Evolutionary conservation across 768 basidiomycete genomes (phyloP), one percentile per base, ranked within the genome.

Genomic region (Cyclocybe cylindracea): DNA sequence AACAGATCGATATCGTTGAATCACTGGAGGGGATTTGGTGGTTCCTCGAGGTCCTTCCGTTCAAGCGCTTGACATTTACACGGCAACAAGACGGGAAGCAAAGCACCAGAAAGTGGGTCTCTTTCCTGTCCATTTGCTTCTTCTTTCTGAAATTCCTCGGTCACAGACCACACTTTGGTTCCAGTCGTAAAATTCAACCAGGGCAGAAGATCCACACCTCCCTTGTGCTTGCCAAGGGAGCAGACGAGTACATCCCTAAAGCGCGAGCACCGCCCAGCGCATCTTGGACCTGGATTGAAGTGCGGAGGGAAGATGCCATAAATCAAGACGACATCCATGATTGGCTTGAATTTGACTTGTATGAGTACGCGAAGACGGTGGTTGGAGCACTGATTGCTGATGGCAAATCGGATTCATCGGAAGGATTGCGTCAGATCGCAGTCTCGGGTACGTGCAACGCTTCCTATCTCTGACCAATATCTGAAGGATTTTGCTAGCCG

Each of bases 171-270:
- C 61, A 62, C 44, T 39, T 50, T 35, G 61, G 61, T 0, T 35
- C 48, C 2, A 10, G 19, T 13, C 58, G 61, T 10, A 57, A 55
- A 43, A 57, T 62, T 11, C 58, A 62, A 7, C 8, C 32, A 1
- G 56, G 56, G 0, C 61, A 62, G 29, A 62, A 59, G 34, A 55
- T 62, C 2, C 61, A 62, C 24, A 53, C 48, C 14, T 59, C 61
- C 5, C 24, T 59, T 10, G 18, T 51, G 1, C 32, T 51, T 2
- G 10, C 29, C 6, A 18, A 34, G 1, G 39, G n/a, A 42, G 31
- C 50, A 3, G 18, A 46, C 2, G 14, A 51, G 9, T 59, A 62
- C 32, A 47, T 10, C 4, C 58, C 61, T 4, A 62, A 47, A 40
- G 58, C 58, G 9, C 53, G 43, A 36, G 53, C 50, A 13, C 37